phyloP scores from a whole-genome alignment of 2,329 filamentous ascomycete species.

The Penicillium sp. region DNA sequence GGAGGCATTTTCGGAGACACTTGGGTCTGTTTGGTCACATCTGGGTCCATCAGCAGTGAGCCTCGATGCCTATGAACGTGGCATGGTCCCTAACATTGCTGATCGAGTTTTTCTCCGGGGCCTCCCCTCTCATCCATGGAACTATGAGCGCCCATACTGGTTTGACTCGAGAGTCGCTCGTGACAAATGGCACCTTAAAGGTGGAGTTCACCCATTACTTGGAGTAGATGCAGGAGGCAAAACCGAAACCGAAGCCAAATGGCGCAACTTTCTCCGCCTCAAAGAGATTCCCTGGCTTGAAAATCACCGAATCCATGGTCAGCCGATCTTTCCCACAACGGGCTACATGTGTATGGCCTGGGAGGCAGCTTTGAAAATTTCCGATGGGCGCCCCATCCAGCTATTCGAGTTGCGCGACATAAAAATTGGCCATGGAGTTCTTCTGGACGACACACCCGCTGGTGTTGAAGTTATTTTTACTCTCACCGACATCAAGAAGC shows the following conservation, averaged over 20 bases:
- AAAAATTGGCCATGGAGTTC: not conserved
- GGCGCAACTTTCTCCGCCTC: constrained; percentile 24
- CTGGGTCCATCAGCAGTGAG: not conserved
- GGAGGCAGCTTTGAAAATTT: constrained; percentile 17
- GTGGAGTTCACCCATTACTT: not conserved
- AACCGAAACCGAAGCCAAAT: constrained; percentile 13
- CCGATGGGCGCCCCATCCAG: not conserved
- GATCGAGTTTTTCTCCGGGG: not conserved
- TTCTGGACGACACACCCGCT: not conserved
- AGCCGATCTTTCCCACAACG: constrained; percentile 24
- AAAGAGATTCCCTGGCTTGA: constrained; percentile 24
- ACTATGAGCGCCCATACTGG: not conserved
- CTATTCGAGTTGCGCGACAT: not conserved
- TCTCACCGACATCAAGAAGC: not conserved
- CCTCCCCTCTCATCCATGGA: constrained; percentile 33
- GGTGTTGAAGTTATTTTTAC: not conserved
- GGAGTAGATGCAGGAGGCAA: constrained; percentile 13
- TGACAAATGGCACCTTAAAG: not conserved
- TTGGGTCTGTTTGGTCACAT: not conserved
- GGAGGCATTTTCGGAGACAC: not conserved
- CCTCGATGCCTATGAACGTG: not conserved
- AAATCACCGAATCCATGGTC: constrained; percentile 19
- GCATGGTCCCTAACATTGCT: not conserved
- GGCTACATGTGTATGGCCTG: constrained; percentile 26
- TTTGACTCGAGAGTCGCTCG: not conserved